These are phyloP conservation scores for Starmerella lactis-condensi DNA, from an alignment of 805 yeast species.

Conservation along the genomic window DNA sequence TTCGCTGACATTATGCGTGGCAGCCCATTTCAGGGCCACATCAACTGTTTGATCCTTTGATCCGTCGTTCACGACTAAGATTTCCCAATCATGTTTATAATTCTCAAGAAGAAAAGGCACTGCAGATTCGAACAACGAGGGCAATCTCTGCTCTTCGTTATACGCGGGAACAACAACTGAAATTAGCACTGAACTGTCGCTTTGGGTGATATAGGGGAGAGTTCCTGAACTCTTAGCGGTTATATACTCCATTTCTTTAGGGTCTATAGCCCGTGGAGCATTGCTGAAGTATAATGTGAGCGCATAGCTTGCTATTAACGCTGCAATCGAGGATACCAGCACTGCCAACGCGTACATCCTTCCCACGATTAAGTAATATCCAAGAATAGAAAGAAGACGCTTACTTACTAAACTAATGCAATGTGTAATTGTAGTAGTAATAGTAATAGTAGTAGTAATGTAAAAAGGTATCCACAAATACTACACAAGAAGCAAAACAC, in stretches of 20 bases:
- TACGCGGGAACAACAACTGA: slow-evolving; percentile 86
- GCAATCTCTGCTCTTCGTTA: slow-evolving; percentile 62
- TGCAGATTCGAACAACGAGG: slow-evolving; percentile 24
- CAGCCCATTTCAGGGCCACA: slow-evolving; percentile 45
- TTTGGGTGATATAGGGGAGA: slow-evolving; percentile 6
- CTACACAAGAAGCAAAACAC: too few species aligned
- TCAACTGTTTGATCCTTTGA: slow-evolving; percentile 63
- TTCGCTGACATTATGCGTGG: slow-evolving; percentile 35
- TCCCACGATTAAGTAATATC: too few species aligned
- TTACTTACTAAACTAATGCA: too few species aligned
- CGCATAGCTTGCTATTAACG: neutral
- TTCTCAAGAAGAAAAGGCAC: slow-evolving; percentile 32
- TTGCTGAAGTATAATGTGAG: slow-evolving; percentile 7
- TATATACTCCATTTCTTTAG: slow-evolving; percentile 7
- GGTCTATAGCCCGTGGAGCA: slow-evolving; percentile 7
- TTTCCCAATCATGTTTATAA: slow-evolving; percentile 38
- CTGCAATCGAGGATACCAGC: too few species aligned
- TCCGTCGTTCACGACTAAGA: slow-evolving; percentile 82
- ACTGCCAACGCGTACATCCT: too few species aligned
- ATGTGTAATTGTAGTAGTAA: too few species aligned
- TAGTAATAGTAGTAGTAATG: too few species aligned
- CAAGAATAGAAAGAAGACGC: too few species aligned
- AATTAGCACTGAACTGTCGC: slow-evolving; percentile 29
- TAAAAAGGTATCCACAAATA: too few species aligned
- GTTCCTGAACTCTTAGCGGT: slow-evolving; percentile 4